Evolutionary conservation across 2,329 filamentous ascomycete genomes (phyloP), one percentile per base, ranked within the genome.

Genomic region (Chrysoporthe cubensis): DNA sequence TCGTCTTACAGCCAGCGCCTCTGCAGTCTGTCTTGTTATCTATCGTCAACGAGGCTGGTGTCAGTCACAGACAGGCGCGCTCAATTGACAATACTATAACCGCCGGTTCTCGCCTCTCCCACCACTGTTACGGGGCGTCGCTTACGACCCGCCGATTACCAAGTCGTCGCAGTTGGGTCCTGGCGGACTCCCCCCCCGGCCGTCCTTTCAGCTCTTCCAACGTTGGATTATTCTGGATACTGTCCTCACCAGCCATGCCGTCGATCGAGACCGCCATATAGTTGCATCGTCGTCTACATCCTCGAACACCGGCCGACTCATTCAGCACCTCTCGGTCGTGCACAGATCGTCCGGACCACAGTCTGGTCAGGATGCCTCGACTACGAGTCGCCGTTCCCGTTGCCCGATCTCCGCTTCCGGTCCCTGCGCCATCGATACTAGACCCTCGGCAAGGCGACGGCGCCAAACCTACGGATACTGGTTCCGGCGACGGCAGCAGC

Each of bases 231-330:
- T 32, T 54, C 50, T 54, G 50, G 50, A 13, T 32, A 16, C 21
- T 16, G 7, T 54, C 16, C 11, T 5, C 21, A 16, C 50, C 54
- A 57, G 34, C 8, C 60, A 62, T 62, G 60, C 60, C 60, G 60
- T 48, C 60, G 32, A 50, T 32, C 37, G 60, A 62, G 21, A 37
- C 60, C 43, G 60, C 43, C 43, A 46, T 62, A 62, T 62, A 62
- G 60, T 18, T 62, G 43, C 60, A 50, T 48, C 60, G 44, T 40
- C 44, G 48, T 37, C 32, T 62, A 60, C 57, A 1, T 2, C 37
- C 16, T 26, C 37, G 26, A 40, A 60, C 57, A 8, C 26, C 16
- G 34, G 43, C 3, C 54, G 26, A 26, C 26, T 48, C 44, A 18
- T 5, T 1, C 44, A 11, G 14, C 43, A 46, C 59, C 37, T 7